These are phyloP conservation scores for Ramularia collo-cygni DNA, from an alignment of 2,329 filamentous ascomycete genomes.

Conservation along the genomic window DNA sequence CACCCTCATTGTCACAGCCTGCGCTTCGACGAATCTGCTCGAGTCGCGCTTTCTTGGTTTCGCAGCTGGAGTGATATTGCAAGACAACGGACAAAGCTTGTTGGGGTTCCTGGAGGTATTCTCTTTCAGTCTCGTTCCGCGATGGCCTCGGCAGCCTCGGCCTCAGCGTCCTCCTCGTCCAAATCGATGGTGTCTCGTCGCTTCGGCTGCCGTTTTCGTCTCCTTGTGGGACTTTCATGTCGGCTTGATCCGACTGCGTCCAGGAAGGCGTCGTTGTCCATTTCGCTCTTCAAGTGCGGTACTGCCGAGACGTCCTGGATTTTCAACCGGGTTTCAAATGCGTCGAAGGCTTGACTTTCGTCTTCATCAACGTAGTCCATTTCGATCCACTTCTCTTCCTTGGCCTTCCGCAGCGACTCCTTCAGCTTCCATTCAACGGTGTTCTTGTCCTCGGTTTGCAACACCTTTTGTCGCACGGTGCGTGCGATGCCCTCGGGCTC, in stretches of 20 bases:
- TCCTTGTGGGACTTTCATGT: slow-evolving; percentile 31
- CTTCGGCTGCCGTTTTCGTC: slow-evolving; percentile 32
- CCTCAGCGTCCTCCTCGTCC: slow-evolving; percentile 18
- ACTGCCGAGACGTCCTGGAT: slow-evolving; percentile 41
- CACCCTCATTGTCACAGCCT: too few relatives aligned
- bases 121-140: too few relatives aligned
- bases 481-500: slow-evolving; percentile 33
- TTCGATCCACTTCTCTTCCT: slow-evolving; percentile 74
- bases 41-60: too few relatives aligned
- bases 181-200: slow-evolving; percentile 19
- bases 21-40: too few relatives aligned
- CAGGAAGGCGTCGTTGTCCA: slow-evolving; percentile 54
- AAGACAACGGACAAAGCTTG: too few relatives aligned
- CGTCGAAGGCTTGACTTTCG: slow-evolving; percentile 64
- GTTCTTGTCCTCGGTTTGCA: slow-evolving; percentile 49
- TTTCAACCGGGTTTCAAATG: slow-evolving; percentile 68
- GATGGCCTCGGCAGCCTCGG: neutral
- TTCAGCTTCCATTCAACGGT: slow-evolving; percentile 60
- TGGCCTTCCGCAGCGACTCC: slow-evolving; percentile 67
- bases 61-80: too few relatives aligned
- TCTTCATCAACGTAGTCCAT: slow-evolving; percentile 80
- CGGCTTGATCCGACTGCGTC: slow-evolving; percentile 55
- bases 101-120: too few relatives aligned
- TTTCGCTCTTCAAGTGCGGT: slow-evolving; percentile 46
- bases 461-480: slow-evolving; percentile 20